Evolutionary conservation across 768 basidiomycete species (phyloP), one percentile per base, ranked within the genome.

Genomic region (Mycena vulgaris): DNA sequence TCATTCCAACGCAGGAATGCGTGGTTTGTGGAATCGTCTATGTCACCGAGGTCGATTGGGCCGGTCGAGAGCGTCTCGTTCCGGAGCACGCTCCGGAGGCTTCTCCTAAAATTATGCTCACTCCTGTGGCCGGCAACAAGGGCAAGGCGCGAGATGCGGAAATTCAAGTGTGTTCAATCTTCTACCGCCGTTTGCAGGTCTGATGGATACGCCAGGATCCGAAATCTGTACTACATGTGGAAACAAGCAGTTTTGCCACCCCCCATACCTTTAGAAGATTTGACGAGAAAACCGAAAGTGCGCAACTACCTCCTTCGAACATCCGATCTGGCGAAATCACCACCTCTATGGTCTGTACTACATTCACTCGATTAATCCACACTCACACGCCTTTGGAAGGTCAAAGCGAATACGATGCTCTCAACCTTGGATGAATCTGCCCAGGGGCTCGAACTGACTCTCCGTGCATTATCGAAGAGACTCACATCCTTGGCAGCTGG

Each of bases 1-100:
- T 63, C 35, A 70, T 67, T 42, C 37, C 17, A 47, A 28, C n/a
- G 59, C 68, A 94, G 94, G 92, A 94, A 84, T 95, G 94, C 74
- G 93, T 95, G 30, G 84, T 93, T 66, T 95, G 94, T 78, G 86
- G 86, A 42, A 84, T 82, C 35, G 80, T 89, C 23, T 95, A 93
- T 79, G 69, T 87, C 31, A 84, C 85, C 17, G 87, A 90, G 75
- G 73, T 80, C 11, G 89, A 90, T 76, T 80, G 82, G 70, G 80
- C 85, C 69, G 91, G 89, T 37, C 78, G 83, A 71, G 86, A 87
- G 71, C 81, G 73, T 23, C 80, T 90, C 37, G 76, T 88, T 51
- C 78, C 83, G 55, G 72, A 73, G 14, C 67, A 63, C 40, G 76
- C 88, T 51, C 78, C 83, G 55, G 72, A 73, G 14, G 68, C 62